Evolutionary conservation across 257 asterid genomes (phyloP).

Genomic region (Linaria vulgaris): DNA sequence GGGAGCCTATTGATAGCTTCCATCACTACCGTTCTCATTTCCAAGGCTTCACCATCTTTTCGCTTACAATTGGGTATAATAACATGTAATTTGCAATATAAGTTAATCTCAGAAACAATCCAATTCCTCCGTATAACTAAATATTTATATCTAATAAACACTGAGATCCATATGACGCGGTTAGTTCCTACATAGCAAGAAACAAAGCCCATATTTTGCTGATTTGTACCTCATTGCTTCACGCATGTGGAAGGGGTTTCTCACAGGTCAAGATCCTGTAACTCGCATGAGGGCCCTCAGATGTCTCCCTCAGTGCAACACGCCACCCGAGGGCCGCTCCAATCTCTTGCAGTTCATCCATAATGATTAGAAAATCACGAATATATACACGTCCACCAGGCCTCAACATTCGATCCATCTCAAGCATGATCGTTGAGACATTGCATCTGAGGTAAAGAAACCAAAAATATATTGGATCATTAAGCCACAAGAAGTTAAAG

Average conservation of each 20-base stretch:
- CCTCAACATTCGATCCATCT: conserved; percentile 88
- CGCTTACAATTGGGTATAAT: no score
- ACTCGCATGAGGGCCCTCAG: conserved; percentile 91
- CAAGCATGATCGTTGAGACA: conserved; percentile 76
- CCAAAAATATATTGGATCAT: not conserved
- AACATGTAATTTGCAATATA: no score
- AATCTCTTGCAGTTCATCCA: conserved; percentile 71
- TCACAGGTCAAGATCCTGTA: conserved; percentile 67
- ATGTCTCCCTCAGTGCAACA: conserved; percentile 65
- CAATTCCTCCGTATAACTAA: no score
- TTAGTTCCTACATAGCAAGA: no score
- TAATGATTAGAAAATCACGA: conserved; percentile 26
- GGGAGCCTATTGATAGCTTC: not conserved
- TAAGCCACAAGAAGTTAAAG: no score
- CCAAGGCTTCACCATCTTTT: no score
- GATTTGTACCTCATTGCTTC: no score
- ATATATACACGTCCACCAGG: conserved; percentile 74
- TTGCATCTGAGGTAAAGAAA: conserved; percentile 60
- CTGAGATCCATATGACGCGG: no score
- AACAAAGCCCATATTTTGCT: no score
- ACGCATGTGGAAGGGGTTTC: conserved; percentile 31
- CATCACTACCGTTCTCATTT: no score
- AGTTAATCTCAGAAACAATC: no score
- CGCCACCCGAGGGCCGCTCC: conserved; percentile 84
- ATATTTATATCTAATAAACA: no score